Conservation (phyloP, 257 asterid genomes). For the Solanum tarapatanum region DNA sequence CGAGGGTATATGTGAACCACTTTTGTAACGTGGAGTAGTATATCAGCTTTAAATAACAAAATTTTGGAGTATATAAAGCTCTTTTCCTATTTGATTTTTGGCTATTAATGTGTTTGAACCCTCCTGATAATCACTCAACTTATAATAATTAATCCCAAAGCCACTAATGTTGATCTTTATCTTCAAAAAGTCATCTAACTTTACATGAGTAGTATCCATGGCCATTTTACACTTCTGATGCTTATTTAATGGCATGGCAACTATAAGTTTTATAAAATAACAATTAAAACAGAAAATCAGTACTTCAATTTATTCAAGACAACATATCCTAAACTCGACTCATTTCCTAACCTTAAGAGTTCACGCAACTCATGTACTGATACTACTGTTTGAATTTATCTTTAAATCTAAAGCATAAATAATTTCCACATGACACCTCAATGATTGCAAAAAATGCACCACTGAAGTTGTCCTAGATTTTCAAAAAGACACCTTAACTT, state of each 20-base stretch:
- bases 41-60: too few relatives aligned
- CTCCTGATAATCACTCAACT: too few relatives aligned
- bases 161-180: background rate
- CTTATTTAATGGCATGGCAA: background rate
- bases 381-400: background rate
- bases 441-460: background rate
- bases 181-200: background rate
- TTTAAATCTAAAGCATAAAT: background rate
- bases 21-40: too few relatives aligned
- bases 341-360: background rate
- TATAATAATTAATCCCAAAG: background rate
- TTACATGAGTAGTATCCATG: background rate
- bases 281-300: background rate
- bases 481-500: too few relatives aligned
- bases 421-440: background rate
- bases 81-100: background rate
- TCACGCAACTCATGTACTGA: background rate
- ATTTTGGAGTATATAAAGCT: too few relatives aligned
- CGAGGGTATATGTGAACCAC: too few relatives aligned
- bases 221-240: background rate
- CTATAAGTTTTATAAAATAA: background rate
- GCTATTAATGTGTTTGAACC: too few relatives aligned
- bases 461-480: too few relatives aligned
- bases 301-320: background rate
- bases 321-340: background rate